Conservation (phyloP, 805 yeast genomes). For the Torulaspora delbrueckii region DNA sequence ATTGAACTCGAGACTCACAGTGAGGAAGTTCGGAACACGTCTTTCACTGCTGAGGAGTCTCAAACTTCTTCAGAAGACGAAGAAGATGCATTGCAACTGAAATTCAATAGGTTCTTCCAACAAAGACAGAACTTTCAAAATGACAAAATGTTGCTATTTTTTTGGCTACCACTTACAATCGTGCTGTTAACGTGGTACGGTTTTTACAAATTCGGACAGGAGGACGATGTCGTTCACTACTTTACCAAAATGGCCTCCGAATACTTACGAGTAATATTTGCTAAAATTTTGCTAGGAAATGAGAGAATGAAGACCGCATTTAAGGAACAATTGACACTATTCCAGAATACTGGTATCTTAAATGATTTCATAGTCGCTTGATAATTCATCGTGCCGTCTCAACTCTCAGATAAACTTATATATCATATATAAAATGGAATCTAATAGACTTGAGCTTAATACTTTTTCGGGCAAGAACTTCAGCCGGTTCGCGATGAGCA, state of each 20-base stretch:
- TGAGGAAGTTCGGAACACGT: constrained; percentile 3
- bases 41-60: constrained; percentile 18
- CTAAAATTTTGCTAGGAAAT: constrained; percentile 49
- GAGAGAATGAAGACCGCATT: constrained; percentile 45
- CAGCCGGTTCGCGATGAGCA: constrained; percentile 6
- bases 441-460: constrained; percentile 3
- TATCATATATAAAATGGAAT: constrained; percentile 2
- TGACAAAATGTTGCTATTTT: constrained; percentile 80
- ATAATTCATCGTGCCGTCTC: neutral
- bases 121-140: constrained; percentile 48
- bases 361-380: constrained; percentile 10
- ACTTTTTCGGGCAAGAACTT: neutral
- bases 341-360: constrained; percentile 25
- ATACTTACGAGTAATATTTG: constrained; percentile 41
- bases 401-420: neutral
- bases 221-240: constrained; percentile 31
- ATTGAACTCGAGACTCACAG: constrained; percentile 2
- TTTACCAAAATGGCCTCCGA: constrained; percentile 36
- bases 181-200: constrained; percentile 48
- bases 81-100: constrained; percentile 34
- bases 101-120: constrained; percentile 38
- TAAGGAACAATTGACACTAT: constrained; percentile 31
- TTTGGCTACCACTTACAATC: constrained; percentile 81
- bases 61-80: constrained; percentile 34
- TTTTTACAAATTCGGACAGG: constrained; percentile 35